A percentile compares a stretch with the other conserved stretches of the same genome.
phyloP scores from a whole-genome alignment of 2,329 filamentous ascomycete species.

The Exophiala xenobiotica region DNA sequence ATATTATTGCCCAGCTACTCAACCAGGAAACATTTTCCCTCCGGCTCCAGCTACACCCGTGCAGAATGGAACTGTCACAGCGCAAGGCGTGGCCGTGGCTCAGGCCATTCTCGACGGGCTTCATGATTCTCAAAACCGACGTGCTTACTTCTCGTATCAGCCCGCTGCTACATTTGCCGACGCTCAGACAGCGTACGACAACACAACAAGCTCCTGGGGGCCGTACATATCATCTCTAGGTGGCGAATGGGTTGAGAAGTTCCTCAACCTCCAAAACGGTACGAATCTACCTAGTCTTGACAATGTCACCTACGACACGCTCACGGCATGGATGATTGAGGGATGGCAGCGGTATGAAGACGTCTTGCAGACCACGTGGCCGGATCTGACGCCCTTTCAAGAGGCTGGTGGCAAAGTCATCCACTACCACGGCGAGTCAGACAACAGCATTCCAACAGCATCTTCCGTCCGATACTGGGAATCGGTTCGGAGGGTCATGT shows the following conservation, averaged over 20 bases:
- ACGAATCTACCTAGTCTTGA: conserved; percentile 45
- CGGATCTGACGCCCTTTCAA: conserved; percentile 54
- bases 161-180: conserved; percentile 33
- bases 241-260: conserved; percentile 24
- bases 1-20: conserved; percentile 42
- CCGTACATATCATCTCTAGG: conserved; percentile 37
- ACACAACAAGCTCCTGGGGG: conserved; percentile 34
- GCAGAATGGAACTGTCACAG: conserved; percentile 36
- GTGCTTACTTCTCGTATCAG: conserved; percentile 42
- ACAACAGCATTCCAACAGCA: conserved; percentile 53
- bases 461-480: conserved; percentile 58
- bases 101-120: conserved; percentile 41
- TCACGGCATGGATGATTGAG: conserved; percentile 55
- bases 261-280: conserved; percentile 24
- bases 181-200: conserved; percentile 32
- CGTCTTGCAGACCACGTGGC: conserved; percentile 54
- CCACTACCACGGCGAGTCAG: conserved; percentile 60
- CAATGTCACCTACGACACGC: conserved; percentile 56
- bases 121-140: conserved; percentile 40
- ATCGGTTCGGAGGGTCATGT: conserved; percentile 54
- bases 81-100: conserved; percentile 36
- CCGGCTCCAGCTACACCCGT: conserved; percentile 30
- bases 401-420: conserved; percentile 55
- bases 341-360: conserved; percentile 52
- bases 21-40: background rate